These are phyloP conservation scores for Arthromyces matolae DNA, from an alignment of 768 basidiomycete genomes.

Conservation along the genomic window DNA sequence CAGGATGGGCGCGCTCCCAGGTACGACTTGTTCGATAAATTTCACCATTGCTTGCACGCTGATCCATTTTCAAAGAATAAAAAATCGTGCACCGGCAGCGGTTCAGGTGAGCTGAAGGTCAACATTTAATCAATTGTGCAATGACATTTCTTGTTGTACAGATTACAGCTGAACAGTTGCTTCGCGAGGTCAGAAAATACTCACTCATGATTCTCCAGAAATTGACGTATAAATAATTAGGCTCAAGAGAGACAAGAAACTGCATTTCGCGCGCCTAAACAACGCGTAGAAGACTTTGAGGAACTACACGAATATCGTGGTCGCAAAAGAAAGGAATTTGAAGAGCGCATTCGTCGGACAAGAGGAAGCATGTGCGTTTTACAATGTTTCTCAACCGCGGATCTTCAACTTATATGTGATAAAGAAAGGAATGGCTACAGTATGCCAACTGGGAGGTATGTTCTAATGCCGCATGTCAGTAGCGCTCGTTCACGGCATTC, in stretches of 20 bases:
- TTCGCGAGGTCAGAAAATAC: slow-evolving; percentile 76
- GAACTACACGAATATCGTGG: slow-evolving; percentile 86
- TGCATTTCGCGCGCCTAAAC: slow-evolving; percentile 86
- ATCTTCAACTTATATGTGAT: neutral
- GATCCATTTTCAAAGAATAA: slow-evolving; percentile 52
- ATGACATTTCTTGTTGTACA: slow-evolving; percentile 31
- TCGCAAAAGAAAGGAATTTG: slow-evolving; percentile 89
- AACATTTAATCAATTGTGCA: neutral
- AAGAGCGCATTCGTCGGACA: slow-evolving; percentile 80
- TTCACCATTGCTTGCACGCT: neutral
- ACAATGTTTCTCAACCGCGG: neutral
- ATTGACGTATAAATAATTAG: slow-evolving; percentile 32
- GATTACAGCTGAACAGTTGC: slow-evolving; percentile 98
- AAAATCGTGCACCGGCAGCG: slow-evolving; percentile 94
- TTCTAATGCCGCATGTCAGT: neutral
- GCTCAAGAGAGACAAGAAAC: slow-evolving; percentile 98
- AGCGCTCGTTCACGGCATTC: slow-evolving; percentile 2
- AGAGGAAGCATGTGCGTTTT: slow-evolving; percentile 70
- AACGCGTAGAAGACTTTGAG: slow-evolving; percentile 96
- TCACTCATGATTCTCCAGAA: neutral
- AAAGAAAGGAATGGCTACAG: slow-evolving; percentile 82
- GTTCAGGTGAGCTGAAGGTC: slow-evolving; percentile 60
- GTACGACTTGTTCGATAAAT: neutral
- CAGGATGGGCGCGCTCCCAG: slow-evolving; percentile 17
- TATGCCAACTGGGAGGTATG: slow-evolving; percentile 83